Evolutionary conservation across 1,284 basidiomycete genomes (phyloP).

Genomic region (Wolfiporia cocos): DNA sequence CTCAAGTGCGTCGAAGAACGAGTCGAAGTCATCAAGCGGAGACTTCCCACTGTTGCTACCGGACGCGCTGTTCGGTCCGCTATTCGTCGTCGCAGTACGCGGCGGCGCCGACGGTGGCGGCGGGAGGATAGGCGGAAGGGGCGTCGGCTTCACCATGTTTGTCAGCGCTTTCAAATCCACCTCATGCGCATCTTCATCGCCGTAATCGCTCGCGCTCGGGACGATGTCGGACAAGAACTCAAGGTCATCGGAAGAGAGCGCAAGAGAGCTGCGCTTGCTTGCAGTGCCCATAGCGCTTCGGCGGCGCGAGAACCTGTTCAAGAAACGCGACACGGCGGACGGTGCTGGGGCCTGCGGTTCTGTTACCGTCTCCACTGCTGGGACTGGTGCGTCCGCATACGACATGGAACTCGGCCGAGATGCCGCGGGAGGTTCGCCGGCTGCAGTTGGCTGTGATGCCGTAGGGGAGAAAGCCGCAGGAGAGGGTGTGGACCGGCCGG

Average conservation of each 20-base stretch:
- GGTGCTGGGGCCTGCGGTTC: slow-evolving; percentile 15
- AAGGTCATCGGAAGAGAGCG: slow-evolving; percentile 64
- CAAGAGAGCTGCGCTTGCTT: slow-evolving; percentile 42
- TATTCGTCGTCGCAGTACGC: slow-evolving; percentile 10
- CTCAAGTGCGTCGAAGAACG: slow-evolving; percentile 8
- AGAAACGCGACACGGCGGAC: slow-evolving; percentile 67
- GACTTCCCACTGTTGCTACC: background rate
- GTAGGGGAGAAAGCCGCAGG: slow-evolving; percentile 7
- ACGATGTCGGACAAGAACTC: slow-evolving; percentile 73
- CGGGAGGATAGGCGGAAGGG: slow-evolving; percentile 42
- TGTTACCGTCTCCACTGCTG: slow-evolving; percentile 13
- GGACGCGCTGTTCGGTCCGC: background rate
- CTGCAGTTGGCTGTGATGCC: slow-evolving; percentile 1
- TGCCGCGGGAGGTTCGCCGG: background rate
- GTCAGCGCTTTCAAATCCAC: slow-evolving; percentile 30
- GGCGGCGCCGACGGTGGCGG: slow-evolving; percentile 22
- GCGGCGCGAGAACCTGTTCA: slow-evolving; percentile 58
- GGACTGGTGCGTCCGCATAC: slow-evolving; percentile 20
- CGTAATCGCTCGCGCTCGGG: slow-evolving; percentile 43
- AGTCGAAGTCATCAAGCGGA: slow-evolving; percentile 9
- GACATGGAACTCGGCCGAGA: slow-evolving; percentile 9
- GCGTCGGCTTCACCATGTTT: slow-evolving; percentile 33
- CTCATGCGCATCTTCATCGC: slow-evolving; percentile 26
- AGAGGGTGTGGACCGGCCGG: slow-evolving; percentile 7
- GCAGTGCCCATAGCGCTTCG: slow-evolving; percentile 28